Base-by-base conservation (phyloP, 768 basidiomycete species). In the Pleurotus eryngii region DNA sequence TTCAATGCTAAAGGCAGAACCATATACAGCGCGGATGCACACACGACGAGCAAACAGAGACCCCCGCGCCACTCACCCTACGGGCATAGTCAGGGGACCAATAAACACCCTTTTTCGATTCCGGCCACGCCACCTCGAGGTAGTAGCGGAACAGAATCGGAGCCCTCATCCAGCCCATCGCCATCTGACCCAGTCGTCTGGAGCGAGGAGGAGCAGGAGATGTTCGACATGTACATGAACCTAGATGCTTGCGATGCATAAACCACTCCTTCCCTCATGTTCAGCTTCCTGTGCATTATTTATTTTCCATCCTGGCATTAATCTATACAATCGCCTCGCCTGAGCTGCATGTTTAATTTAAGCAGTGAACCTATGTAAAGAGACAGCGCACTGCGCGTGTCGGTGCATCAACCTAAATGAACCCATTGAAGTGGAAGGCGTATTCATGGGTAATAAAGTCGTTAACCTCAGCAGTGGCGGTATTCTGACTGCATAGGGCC, bases 161-260 rank as follows among this genome's bases (percentile, higher is more conserved):
- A 35, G 30, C 9, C 30, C 8, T 35, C 42, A 45, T 45, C 42
- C 14, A 45, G 42, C 15, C 42, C 42, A 45, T 45, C 42, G 20
- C n/a, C 20, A 9, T 45, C 20, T 14, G n/a, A 45, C 42, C 42
- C 5, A 4, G 42, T n/a, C 42, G 42, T 17, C 7, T 12, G 42
- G 42, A 22, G 42, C n/a, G 14, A 26, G 30, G 51, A 61, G 40
- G 65, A 54, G 38, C 64, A 68, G 15, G 67, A 65, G 63, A 67
- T 80, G 70, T 81, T 80, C 65, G 67, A 67, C 15, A 55, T 68
- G 69, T 82, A 76, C 59, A 78, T 78, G 51, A 66, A 73, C 57
- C 61, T 64, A 30, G 70, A 62, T 22, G 61, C 39, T 55, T 58
- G 55, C 26, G 27, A 45, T 9, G n/a, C 20, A 45, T 30, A 35